Evolutionary conservation across 345 rosid species (phyloP).

Genomic region (Salix dunnii): DNA sequence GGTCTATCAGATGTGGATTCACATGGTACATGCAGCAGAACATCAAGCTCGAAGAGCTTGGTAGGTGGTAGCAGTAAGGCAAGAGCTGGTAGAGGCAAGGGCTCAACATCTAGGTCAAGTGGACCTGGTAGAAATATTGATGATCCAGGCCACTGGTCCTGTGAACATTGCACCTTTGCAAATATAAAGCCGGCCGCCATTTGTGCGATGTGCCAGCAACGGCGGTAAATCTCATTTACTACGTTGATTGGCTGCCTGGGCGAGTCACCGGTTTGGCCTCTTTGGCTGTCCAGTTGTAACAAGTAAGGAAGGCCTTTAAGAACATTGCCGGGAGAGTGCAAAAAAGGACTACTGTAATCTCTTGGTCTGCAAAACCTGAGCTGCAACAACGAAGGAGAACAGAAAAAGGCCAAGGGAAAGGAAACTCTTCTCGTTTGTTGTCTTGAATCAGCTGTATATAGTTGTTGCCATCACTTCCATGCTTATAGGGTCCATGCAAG

Average conservation of each 20-base stretch:
- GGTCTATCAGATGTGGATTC: constrained; percentile 75
- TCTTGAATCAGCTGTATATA: constrained; percentile 22
- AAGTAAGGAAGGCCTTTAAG: background rate
- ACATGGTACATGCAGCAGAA: constrained; percentile 49
- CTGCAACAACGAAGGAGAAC: background rate
- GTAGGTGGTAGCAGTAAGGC: constrained; percentile 25
- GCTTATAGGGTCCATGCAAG: background rate
- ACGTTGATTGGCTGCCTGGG: background rate
- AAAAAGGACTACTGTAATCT: background rate
- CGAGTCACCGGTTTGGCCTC: constrained; percentile 3
- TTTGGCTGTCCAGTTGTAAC: background rate
- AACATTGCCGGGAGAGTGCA: background rate
- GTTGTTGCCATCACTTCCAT: background rate
- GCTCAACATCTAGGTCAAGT: constrained; percentile 56
- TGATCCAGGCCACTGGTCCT: constrained; percentile 64
- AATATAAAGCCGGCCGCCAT: constrained; percentile 48
- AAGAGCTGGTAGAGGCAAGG: constrained; percentile 35
- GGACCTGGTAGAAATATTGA: constrained; percentile 42
- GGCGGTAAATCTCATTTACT: constrained; percentile 23
- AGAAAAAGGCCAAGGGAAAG: background rate
- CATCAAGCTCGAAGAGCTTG: constrained; percentile 46
- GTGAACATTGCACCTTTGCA: constrained; percentile 69
- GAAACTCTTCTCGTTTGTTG: background rate
- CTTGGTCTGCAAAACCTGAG: background rate
- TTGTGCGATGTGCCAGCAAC: constrained; percentile 72